Base-by-base conservation (phyloP, 139 green algal species). In the Picochlorum sp. region DNA sequence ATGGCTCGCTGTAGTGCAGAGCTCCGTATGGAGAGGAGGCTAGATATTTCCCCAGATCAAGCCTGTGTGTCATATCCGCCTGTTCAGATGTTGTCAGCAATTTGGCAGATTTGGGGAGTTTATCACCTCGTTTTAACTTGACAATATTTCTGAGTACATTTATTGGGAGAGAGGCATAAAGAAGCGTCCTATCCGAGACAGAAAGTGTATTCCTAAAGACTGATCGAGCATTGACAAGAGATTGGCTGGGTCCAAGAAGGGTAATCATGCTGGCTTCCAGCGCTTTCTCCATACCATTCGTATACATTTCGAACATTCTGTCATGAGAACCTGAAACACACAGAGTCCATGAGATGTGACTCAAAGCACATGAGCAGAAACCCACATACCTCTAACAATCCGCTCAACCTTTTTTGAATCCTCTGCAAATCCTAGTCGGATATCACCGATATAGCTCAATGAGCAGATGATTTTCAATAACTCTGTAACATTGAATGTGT, bases 381-480 rank as follows among this genome's bases (percentile, higher is more conserved):
- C 28, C 28, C 57, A 8, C 44, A 20, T 58, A 69, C 83, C 81
- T 45, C 62, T 24, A 49, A 83, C 79, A 28, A 92, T 91, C 61
- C 82, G 73, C 16, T 81, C 67, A 49, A 92, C 81, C 75, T 96
- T 96, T 30, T 49, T 50, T 16, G 65, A 76, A 75, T 96, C 90
- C 73, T 96, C 90, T 6, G 90, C 85, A 34, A 92, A 54, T 7
- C 50, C 37, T 34, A 72, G 47, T 18, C 89, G 79, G 14, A 97
- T 64, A 67, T 97, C 90, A 1, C 90, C 90, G 11, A 62, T 57
- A 71, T 96, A 96, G 24, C 81, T 92, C 26, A 96, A 72, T 18
- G 68, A 75, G 38, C 80, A 85, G 0, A 96, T 70, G 11, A 66
- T 62, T n/a, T 54, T 45, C 24, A 86, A 76, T 59, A 96, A 63